These are phyloP conservation scores for Solanum etuberosum DNA, from an alignment of 257 asterid species.

Conservation along the genomic window DNA sequence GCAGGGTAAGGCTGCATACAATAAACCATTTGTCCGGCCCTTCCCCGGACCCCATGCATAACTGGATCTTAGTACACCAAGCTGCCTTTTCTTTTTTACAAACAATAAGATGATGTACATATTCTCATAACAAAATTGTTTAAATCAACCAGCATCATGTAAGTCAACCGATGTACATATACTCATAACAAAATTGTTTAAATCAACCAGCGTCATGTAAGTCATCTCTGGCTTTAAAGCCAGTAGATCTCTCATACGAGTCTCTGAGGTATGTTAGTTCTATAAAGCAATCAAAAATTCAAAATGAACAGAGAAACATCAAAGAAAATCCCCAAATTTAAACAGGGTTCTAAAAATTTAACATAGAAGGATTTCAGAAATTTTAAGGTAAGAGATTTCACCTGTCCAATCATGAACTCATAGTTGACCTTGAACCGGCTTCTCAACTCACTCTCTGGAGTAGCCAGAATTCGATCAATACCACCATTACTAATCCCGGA, in stretches of 20 bases:
- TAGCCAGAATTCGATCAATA: constrained; percentile 41
- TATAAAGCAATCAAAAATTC: neutral
- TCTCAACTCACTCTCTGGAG: constrained; percentile 57
- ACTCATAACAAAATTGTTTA: neutral
- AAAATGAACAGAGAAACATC: neutral
- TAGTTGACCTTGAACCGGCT: constrained; percentile 70
- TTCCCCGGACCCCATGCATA: neutral
- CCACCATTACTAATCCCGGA: constrained; percentile 86
- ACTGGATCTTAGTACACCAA: neutral
- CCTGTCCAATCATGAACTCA: constrained; percentile 82
- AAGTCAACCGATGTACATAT: neutral
- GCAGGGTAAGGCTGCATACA: neutral
- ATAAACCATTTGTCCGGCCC: neutral
- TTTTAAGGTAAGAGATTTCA: neutral
- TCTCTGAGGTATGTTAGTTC: neutral
- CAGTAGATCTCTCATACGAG: neutral
- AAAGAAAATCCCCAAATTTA: neutral
- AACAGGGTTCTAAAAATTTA: neutral
- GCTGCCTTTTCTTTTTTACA: neutral
- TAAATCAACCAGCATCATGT: neutral
- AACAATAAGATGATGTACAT: neutral
- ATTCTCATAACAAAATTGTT: neutral
- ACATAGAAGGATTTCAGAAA: neutral
- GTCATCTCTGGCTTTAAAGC: neutral
- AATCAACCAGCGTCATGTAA: neutral